Conservation (phyloP, 2,329 filamentous ascomycete genomes). For the Periconia sp. region DNA sequence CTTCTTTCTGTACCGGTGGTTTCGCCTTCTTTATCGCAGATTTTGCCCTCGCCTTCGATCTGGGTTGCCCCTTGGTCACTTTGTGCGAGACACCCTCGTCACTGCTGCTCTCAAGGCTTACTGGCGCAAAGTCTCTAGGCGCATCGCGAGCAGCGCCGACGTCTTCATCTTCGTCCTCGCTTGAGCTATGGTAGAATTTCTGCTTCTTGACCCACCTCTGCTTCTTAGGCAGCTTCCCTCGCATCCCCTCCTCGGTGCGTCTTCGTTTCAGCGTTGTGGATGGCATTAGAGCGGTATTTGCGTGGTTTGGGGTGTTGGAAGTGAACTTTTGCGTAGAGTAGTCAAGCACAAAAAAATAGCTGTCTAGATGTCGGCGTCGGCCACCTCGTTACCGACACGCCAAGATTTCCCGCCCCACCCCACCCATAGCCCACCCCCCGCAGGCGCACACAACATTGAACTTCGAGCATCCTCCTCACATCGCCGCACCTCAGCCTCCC, state of each 20-base stretch:
- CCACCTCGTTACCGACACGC: conserved; percentile 34
- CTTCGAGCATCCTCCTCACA: conserved; percentile 11
- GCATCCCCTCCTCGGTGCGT: conserved; percentile 65
- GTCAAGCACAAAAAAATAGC: too few relatives aligned
- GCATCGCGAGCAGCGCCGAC: conserved; percentile 38
- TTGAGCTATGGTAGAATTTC: conserved; percentile 68
- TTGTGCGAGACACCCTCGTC: conserved; percentile 11
- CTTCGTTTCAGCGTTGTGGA: conserved; percentile 58
- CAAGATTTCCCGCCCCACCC: conserved; percentile 27
- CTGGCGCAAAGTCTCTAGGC: conserved; percentile 55
- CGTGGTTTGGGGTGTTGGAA: conserved; percentile 15
- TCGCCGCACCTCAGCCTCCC: conserved; percentile 5
- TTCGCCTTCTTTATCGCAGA: conserved; percentile 33
- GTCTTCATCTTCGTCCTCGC: conserved; percentile 59
- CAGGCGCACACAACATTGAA: too few relatives aligned
- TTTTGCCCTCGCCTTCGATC: conserved; percentile 26
- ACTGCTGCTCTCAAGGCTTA: conserved; percentile 52
- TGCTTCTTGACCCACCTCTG: conserved; percentile 68
- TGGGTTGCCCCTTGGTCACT: conserved; percentile 17
- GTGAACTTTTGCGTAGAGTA: conserved; percentile 21
- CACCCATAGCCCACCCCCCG: conserved; percentile 11
- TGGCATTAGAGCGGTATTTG: conserved; percentile 37
- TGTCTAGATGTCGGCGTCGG: conserved; percentile 27
- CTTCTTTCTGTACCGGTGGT: conserved; percentile 9
- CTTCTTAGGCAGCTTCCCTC: conserved; percentile 58